These are phyloP conservation scores for Letharia columbiana DNA, from an alignment of 495 filamentous ascomycete genomes.

Conservation along the genomic window DNA sequence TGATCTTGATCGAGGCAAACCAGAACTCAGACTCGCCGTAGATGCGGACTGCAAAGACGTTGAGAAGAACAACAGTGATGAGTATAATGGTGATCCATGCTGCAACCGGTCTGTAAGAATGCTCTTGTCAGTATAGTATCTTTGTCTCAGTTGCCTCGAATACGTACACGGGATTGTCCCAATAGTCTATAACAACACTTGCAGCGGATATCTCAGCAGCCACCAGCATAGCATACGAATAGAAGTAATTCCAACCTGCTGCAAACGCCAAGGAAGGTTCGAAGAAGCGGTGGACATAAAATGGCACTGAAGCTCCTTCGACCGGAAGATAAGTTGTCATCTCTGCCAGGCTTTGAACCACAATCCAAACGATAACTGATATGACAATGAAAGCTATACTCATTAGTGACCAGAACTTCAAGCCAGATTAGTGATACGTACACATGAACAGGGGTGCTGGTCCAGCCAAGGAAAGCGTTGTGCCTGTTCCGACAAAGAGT, in stretches of 20 bases:
- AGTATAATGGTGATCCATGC: slow-evolving; percentile 47
- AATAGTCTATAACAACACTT: slow-evolving; percentile 68
- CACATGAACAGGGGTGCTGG: slow-evolving; percentile 66
- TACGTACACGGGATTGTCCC: slow-evolving; percentile 32
- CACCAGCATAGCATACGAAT: slow-evolving; percentile 63
- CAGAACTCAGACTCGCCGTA: slow-evolving; percentile 81
- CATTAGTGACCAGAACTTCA: not conserved
- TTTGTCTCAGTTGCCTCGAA: not conserved
- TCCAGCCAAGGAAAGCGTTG: slow-evolving; percentile 34
- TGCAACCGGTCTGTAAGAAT: slow-evolving; percentile 33
- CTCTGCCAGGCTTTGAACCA: slow-evolving; percentile 60
- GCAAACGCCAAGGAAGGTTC: slow-evolving; percentile 62
- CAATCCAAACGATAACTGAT: slow-evolving; percentile 53
- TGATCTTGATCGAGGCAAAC: slow-evolving; percentile 66
- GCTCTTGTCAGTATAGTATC: not conserved
- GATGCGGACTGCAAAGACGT: slow-evolving; percentile 53
- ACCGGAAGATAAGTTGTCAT: slow-evolving; percentile 62
- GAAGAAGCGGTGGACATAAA: slow-evolving; percentile 50
- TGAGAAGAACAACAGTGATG: slow-evolving; percentile 44
- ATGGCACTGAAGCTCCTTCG: slow-evolving; percentile 49
- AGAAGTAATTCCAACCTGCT: slow-evolving; percentile 58
- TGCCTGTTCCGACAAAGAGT: slow-evolving; percentile 27
- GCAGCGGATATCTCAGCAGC: slow-evolving; percentile 78
- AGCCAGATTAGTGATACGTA: not conserved
- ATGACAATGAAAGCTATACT: slow-evolving; percentile 44